phyloP scores from a whole-genome alignment of 768 basidiomycete species.

The Boletus vinaceobasis region DNA sequence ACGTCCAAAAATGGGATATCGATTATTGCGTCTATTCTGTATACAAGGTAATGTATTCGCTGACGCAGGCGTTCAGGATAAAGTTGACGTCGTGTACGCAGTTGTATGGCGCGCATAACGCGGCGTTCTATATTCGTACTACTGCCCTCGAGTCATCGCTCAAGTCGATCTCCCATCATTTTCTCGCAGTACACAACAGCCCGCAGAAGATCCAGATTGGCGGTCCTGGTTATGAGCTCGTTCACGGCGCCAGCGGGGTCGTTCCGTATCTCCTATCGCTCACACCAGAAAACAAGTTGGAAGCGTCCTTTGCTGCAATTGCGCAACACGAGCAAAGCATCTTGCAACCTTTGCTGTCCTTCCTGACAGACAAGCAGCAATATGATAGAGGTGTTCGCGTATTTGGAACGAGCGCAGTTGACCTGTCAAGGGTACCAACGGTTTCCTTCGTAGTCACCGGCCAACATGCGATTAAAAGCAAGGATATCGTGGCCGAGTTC shows the following conservation, averaged over 20 bases:
- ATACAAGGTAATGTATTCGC: constrained; percentile 57
- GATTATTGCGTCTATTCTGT: constrained; percentile 70
- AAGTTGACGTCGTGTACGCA: constrained; percentile 23
- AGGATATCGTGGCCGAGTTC: constrained; percentile 60
- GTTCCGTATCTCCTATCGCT: constrained; percentile 63
- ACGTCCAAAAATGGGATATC: constrained; percentile 74
- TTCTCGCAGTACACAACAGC: constrained; percentile 46
- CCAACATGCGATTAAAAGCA: constrained; percentile 52
- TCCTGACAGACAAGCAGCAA: constrained; percentile 48
- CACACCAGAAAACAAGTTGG: constrained; percentile 45
- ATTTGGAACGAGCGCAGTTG: constrained; percentile 54
- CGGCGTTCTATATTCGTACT: constrained; percentile 59
- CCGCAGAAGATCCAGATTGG: constrained; percentile 69
- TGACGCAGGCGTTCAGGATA: not conserved
- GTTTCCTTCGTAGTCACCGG: constrained; percentile 70
- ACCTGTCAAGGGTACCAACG: constrained; percentile 55
- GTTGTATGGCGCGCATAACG: constrained; percentile 75
- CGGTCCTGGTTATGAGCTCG: constrained; percentile 71
- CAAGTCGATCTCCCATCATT: constrained; percentile 64
- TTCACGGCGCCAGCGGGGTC: constrained; percentile 58
- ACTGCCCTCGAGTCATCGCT: constrained; percentile 50
- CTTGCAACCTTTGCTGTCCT: constrained; percentile 50
- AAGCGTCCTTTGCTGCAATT: constrained; percentile 54
- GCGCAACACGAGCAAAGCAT: constrained; percentile 60
- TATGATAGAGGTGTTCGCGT: constrained; percentile 59